Evolutionary conservation across 768 basidiomycete genomes (phyloP).

Genomic region (Lactarius trivialis): DNA sequence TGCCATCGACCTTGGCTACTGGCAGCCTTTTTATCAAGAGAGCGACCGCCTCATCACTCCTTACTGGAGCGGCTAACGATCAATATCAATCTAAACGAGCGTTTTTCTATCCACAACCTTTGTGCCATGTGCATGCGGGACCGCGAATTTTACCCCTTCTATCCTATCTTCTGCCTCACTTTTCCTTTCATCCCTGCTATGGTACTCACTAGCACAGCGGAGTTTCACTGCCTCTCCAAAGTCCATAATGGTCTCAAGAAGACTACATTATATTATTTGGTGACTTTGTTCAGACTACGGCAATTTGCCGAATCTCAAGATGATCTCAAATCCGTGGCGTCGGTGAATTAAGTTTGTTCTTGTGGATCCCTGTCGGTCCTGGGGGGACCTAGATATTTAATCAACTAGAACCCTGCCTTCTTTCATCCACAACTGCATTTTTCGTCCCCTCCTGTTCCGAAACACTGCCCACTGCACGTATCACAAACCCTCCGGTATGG

Average conservation of each 20-base stretch:
- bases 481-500: not conserved
- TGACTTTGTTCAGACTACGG: slow-evolving; percentile 18
- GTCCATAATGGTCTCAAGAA: not conserved
- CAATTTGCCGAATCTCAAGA: slow-evolving; percentile 8
- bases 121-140: not conserved
- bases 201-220: not conserved
- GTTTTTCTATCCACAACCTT: not conserved
- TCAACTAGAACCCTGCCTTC: not conserved
- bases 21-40: not conserved
- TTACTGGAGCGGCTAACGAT: not conserved
- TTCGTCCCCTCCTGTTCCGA: not conserved
- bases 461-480: not conserved
- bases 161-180: not conserved
- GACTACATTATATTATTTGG: not conserved
- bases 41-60: not conserved
- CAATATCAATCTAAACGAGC: not conserved
- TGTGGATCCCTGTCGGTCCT: slow-evolving; percentile 15
- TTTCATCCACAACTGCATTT: slow-evolving; percentile 10
- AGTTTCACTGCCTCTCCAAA: not conserved
- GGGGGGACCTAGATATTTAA: slow-evolving; percentile 12
- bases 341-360: slow-evolving; percentile 5
- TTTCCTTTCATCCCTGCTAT: not conserved
- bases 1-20: not conserved
- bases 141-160: not conserved
- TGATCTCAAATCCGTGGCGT: slow-evolving; percentile 16